Evolutionary conservation across 805 yeast species (phyloP).

Genomic region (Saccharomycopsis sp.): DNA sequence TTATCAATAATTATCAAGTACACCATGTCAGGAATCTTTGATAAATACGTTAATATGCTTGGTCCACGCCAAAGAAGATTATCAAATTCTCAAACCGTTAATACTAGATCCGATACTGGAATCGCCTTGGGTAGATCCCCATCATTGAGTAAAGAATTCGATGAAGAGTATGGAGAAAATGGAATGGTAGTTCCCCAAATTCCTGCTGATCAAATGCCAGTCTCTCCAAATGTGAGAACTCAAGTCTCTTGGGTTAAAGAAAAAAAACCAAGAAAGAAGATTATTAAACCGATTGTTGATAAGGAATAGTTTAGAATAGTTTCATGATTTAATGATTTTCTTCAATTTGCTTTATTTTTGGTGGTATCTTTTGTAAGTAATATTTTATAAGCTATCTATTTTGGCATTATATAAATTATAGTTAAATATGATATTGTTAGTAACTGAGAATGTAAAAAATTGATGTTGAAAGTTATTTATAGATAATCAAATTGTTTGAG

Average conservation of each 20-base stretch:
- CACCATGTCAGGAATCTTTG: constrained; percentile 16
- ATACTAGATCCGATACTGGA: constrained; percentile 14
- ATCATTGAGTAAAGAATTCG: neutral
- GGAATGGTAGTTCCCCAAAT: neutral
- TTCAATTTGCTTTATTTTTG: no score
- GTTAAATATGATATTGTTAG: no score
- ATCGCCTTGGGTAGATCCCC: neutral
- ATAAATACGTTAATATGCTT: constrained; percentile 10
- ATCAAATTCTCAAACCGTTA: constrained; percentile 11
- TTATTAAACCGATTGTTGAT: no score
- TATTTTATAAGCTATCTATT: no score
- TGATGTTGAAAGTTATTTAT: no score
- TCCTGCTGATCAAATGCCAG: neutral
- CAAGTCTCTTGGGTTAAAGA: constrained; percentile 12
- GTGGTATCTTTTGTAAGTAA: no score
- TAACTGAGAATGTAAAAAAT: no score
- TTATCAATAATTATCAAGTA: neutral
- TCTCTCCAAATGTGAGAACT: constrained; percentile 15
- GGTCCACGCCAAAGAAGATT: constrained; percentile 8
- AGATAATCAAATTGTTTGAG: no score
- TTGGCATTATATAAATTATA: no score
- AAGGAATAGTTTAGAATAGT: no score
- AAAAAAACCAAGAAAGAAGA: no score
- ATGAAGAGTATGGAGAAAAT: neutral
- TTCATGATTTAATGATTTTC: no score